Conservation (phyloP, 192 early-diverging fungal genomes). For the Coemansia sp. region DNA sequence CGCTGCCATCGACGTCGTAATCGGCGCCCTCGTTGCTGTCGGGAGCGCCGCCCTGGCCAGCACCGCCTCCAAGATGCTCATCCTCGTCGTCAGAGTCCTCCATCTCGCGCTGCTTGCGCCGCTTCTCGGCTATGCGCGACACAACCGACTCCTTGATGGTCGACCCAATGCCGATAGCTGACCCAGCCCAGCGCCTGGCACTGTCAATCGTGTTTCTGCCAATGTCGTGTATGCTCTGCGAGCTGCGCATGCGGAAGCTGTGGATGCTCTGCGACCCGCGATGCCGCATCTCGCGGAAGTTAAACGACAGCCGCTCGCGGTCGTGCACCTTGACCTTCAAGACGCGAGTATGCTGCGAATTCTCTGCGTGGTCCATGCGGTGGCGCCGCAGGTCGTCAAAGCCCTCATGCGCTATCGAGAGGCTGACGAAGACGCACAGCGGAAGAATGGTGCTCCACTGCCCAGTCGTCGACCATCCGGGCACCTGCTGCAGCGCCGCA, state of each 20-base stretch:
- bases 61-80: conserved; percentile 9
- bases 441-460: conserved; percentile 77
- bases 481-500: conserved; percentile 80
- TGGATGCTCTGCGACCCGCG: conserved; percentile 55
- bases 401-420: conserved; percentile 78
- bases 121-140: conserved; percentile 44
- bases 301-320: conserved; percentile 55
- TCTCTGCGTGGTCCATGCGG: conserved; percentile 64
- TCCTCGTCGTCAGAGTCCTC: conserved; percentile 57
- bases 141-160: conserved; percentile 25
- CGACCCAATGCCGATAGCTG: conserved; percentile 19
- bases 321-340: conserved; percentile 60
- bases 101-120: conserved; percentile 49
- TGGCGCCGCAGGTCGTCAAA: conserved; percentile 72
- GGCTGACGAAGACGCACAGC: conserved; percentile 68
- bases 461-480: conserved; percentile 74
- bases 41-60: neutral
- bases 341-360: conserved; percentile 57
- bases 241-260: conserved; percentile 49
- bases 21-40: neutral
- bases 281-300: conserved; percentile 39
- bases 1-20: too few species aligned
- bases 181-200: conserved; percentile 34
- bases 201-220: conserved; percentile 26
- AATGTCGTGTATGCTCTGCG: conserved; percentile 49